phyloP scores from a whole-genome alignment of 768 basidiomycete genomes.

The Austroboletus festivus region DNA sequence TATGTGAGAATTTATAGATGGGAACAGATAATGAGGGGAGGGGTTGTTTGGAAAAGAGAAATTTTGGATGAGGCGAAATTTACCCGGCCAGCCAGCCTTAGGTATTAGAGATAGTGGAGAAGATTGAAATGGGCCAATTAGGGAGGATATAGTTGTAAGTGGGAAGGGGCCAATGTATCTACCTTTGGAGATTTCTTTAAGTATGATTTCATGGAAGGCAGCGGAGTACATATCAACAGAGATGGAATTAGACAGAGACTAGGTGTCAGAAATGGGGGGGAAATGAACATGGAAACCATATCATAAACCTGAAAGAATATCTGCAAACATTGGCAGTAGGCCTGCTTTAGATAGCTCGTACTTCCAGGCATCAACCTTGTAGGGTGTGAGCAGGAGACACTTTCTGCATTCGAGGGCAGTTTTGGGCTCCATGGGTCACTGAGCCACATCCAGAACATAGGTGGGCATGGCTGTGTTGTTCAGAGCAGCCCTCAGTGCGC shows the following conservation, averaged over 20 bases:
- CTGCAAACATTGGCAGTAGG: no score
- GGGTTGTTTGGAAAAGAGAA: neutral
- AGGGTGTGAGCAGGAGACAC: no score
- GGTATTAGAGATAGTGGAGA: neutral
- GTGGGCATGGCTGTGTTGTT: no score
- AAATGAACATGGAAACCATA: no score
- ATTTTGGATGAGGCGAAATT: neutral
- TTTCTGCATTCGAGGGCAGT: no score
- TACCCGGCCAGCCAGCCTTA: neutral
- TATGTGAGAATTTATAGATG: neutral
- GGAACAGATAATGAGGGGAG: accelerated
- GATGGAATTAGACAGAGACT: neutral
- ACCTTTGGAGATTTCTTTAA: neutral
- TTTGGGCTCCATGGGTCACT: no score
- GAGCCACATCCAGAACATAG: no score
- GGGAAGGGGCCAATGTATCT: neutral
- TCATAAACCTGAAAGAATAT: no score
- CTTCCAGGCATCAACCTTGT: no score
- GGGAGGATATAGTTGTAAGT: neutral
- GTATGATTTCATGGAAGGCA: neutral
- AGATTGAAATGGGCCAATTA: neutral
- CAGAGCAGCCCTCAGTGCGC: no score
- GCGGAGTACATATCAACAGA: neutral
- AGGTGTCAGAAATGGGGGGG: no score
- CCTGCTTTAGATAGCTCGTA: no score